A percentile compares a stretch with the other conserved stretches of the same genome.
These are phyloP conservation scores for Phytophthora citricola DNA, from an alignment of 352 stramenopile genomes.

Conservation along the genomic window DNA sequence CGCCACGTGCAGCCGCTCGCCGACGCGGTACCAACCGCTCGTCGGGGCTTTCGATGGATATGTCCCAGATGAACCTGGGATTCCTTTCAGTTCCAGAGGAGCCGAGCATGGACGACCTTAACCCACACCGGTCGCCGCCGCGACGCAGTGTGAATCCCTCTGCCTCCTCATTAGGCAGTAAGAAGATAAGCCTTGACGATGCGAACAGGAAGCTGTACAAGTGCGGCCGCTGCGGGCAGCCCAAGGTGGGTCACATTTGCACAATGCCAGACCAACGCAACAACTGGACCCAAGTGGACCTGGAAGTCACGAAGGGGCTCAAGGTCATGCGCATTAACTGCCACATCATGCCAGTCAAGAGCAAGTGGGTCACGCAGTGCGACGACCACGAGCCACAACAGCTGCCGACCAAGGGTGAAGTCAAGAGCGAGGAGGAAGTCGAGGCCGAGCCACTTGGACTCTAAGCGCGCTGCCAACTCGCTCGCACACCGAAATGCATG, in stretches of 20 bases:
- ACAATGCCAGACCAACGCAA: slow-evolving; percentile 88
- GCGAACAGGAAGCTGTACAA: slow-evolving; percentile 87
- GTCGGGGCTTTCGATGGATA: slow-evolving; percentile 82
- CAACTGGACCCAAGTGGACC: slow-evolving; percentile 84
- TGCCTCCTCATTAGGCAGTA: slow-evolving; percentile 31
- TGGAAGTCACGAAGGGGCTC: slow-evolving; percentile 79
- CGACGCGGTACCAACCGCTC: slow-evolving; percentile 54
- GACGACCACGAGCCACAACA: slow-evolving; percentile 59
- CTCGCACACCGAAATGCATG: slow-evolving; percentile 14
- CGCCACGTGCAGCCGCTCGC: slow-evolving; percentile 36
- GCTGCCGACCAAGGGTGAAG: slow-evolving; percentile 21
- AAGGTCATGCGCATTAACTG: slow-evolving; percentile 79
- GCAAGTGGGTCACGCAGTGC: slow-evolving; percentile 65
- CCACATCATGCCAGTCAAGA: slow-evolving; percentile 77
- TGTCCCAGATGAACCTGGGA: slow-evolving; percentile 81
- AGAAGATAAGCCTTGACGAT: slow-evolving; percentile 45
- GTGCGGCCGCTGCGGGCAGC: slow-evolving; percentile 83
- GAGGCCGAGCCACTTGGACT: slow-evolving; percentile 35
- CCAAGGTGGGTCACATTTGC: slow-evolving; percentile 88
- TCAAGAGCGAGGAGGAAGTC: slow-evolving; percentile 40
- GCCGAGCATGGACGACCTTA: slow-evolving; percentile 51
- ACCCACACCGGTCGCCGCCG: slow-evolving; percentile 37
- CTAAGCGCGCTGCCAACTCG: slow-evolving; percentile 8
- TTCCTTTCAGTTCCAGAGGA: slow-evolving; percentile 76
- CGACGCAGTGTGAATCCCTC: slow-evolving; percentile 27